phyloP scores from a whole-genome alignment of 306 rosid genomes.

The Rosa persica region DNA sequence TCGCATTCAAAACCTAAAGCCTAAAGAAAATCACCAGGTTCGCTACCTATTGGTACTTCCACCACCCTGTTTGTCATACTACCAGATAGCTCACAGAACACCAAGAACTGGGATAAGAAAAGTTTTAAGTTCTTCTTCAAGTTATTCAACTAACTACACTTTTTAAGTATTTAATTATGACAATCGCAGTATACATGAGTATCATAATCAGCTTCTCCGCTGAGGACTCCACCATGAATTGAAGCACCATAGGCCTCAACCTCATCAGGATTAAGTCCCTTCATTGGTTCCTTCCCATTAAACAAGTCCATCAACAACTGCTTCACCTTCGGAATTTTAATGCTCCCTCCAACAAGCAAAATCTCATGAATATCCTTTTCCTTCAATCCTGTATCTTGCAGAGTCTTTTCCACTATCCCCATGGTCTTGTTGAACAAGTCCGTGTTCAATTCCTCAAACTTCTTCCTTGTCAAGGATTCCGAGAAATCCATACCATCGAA shows the following conservation, averaged over 20 bases:
- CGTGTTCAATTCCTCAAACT: conserved; percentile 53
- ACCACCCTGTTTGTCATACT: neutral
- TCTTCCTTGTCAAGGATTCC: conserved; percentile 45
- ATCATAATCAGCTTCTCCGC: neutral
- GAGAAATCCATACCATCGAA: conserved; percentile 54
- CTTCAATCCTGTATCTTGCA: conserved; percentile 47
- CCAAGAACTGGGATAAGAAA: neutral
- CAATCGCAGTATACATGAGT: neutral
- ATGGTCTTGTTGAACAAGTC: conserved; percentile 55
- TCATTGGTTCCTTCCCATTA: conserved; percentile 51
- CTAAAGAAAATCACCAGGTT: no score
- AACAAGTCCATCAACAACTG: conserved; percentile 51
- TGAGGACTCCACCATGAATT: neutral
- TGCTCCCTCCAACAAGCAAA: conserved; percentile 53
- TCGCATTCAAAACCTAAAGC: no score
- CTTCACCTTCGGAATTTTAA: conserved; percentile 53
- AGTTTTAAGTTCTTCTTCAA: neutral
- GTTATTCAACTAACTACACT: neutral
- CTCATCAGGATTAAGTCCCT: conserved; percentile 28
- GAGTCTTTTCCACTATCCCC: conserved; percentile 49
- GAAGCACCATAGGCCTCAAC: neutral
- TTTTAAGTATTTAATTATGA: neutral
- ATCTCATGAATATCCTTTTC: conserved; percentile 44
- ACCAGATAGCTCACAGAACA: neutral
- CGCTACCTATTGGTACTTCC: neutral